Evolutionary conservation across 2,329 filamentous ascomycete genomes (phyloP), one percentile per base, ranked within the genome.

Genomic region (Pseudogymnoascus sp.): DNA sequence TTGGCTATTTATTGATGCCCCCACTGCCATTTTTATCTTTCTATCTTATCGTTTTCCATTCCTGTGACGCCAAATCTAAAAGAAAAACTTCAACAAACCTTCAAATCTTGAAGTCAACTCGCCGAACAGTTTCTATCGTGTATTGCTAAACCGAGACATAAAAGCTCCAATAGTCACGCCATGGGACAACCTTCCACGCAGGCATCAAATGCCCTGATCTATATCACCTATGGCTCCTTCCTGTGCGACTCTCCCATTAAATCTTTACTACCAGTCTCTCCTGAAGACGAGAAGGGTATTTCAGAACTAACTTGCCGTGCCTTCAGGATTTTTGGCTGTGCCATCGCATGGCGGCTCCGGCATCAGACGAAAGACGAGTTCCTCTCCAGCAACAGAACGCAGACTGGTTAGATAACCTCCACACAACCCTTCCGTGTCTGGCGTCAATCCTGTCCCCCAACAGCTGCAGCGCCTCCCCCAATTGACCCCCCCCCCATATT

Each of bases 201-300:
- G 81, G 89, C 89, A 73, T 93, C 90, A 34, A 92, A 93, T 79
- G 89, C 89, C 80, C 81, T 93, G 73, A 88, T 95, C 73, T 93
- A 93, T 73, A 78, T 91, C 62, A 91, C 89, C 60, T 93, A 92
- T 78, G 88, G 83, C 67, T 79, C 81, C 60, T 95, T 95, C 74
- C 78, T 95, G 90, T 93, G 79, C 64, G 84, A 68, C 69, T 68
- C 64, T 59, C 31, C 14, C 28, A 42, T 59, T 31, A 11, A 21
- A 28, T n/a, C 14, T 38, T 23, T 10, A 10, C 31, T 60, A 7
- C 42, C 62, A n/a, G 42, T 25, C 28, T 36, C 21, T 38, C 28
- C 63, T 62, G 6, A 31, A 14, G 44, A 64, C 10, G 11, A 42
- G 21, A 38, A 28, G 14, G n/a, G 36, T 28, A n/a, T 59, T 38